These are phyloP conservation scores for Termitomyces titanicus DNA, from an alignment of 768 basidiomycete species.

Conservation along the genomic window DNA sequence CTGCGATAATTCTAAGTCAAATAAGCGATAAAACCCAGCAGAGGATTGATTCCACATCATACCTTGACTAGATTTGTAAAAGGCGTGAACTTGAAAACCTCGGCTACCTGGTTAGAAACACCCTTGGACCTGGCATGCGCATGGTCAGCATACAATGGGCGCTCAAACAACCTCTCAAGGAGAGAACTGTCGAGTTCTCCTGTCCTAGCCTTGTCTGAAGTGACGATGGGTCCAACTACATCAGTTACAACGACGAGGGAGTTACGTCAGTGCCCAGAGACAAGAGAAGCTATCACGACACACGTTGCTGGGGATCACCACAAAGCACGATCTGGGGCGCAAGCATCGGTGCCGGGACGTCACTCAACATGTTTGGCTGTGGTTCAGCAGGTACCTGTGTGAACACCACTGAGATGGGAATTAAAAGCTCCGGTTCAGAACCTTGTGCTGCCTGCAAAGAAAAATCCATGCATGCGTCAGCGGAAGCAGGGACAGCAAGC, in stretches of 20 bases:
- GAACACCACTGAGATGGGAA: constrained; percentile 47
- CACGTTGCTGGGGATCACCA: constrained; percentile 49
- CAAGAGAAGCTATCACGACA: constrained; percentile 13
- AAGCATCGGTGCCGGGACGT: constrained; percentile 10
- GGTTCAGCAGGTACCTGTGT: constrained; percentile 17
- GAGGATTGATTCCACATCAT: neutral
- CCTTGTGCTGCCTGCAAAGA: constrained; percentile 46
- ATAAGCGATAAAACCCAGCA: neutral
- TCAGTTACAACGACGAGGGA: neutral
- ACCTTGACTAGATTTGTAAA: constrained; percentile 45
- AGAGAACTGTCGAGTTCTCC: constrained; percentile 47
- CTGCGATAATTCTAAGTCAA: constrained; percentile 41
- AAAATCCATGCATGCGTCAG: neutral
- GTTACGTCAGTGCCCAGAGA: neutral
- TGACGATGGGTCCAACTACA: constrained; percentile 46
- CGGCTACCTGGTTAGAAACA: neutral
- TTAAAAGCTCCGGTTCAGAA: constrained; percentile 46
- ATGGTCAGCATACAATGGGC: constrained; percentile 33
- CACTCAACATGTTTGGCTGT: neutral
- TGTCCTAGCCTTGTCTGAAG: constrained; percentile 38
- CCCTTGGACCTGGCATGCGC: constrained; percentile 13
- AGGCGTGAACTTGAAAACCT: constrained; percentile 21
- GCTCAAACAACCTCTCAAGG: constrained; percentile 44
- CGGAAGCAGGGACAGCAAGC: neutral
- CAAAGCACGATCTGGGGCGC: constrained; percentile 47